Conservation (phyloP, 192 early-diverging fungal species). For the Podila clonocystis region DNA sequence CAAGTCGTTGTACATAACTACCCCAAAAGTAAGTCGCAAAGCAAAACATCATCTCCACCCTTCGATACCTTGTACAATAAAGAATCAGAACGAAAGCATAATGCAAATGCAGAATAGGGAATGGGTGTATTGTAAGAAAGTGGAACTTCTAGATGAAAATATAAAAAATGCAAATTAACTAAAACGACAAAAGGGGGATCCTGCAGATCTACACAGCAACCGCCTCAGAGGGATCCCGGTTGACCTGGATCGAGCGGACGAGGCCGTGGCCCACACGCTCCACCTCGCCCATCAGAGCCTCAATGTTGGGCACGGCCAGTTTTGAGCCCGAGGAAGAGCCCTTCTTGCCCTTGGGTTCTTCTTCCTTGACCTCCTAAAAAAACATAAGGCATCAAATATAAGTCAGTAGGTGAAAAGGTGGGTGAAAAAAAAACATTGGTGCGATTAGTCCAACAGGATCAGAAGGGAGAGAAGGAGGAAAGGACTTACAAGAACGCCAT, state of each 20-base stretch:
- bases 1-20: too few species aligned
- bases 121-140: not conserved
- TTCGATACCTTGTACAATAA: not conserved
- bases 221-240: conserved; percentile 26
- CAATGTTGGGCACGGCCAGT: conserved; percentile 67
- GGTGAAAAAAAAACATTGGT: too few species aligned
- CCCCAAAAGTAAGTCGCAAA: too few species aligned
- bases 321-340: conserved; percentile 42
- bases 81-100: not conserved
- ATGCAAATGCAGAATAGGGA: not conserved
- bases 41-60: not conserved
- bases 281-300: conserved; percentile 73
- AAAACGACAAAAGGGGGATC: too few species aligned
- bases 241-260: conserved; percentile 36
- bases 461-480: too few species aligned
- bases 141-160: not conserved
- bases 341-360: conserved; percentile 31
- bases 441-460: not conserved
- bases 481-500: conserved; percentile 59
- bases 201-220: conserved; percentile 1
- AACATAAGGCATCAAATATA: not conserved
- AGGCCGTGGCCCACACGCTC: conserved; percentile 73
- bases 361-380: conserved; percentile 21
- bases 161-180: too few species aligned
- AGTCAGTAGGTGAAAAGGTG: too few species aligned